A percentile compares a stretch with the other conserved stretches of the same genome.
Conservation (phyloP, 202 grass and related monocot genomes). For the Bolboschoenoplectus hybrid region DNA sequence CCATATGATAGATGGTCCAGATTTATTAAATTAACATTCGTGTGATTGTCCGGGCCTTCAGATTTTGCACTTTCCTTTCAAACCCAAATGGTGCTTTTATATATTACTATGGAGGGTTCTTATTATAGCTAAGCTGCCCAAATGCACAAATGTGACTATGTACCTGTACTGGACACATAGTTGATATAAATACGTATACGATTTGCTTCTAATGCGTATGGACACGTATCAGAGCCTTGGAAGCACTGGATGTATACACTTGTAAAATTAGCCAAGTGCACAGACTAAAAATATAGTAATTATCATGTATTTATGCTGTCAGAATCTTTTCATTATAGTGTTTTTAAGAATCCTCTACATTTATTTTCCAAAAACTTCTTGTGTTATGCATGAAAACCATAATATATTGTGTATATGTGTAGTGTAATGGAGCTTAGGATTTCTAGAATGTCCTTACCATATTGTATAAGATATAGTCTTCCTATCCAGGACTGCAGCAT, state of each 20-base stretch:
- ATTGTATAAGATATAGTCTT: constrained; percentile 4
- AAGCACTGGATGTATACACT: background rate
- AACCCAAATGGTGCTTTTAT: background rate
- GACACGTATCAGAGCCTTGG: background rate
- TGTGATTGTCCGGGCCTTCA: background rate
- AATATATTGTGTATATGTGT: background rate
- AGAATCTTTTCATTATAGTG: background rate
- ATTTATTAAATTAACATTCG: background rate
- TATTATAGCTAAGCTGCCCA: background rate
- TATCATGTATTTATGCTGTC: background rate
- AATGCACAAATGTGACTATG: background rate
- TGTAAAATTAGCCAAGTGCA: background rate
- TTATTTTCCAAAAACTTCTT: background rate
- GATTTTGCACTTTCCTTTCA: background rate
- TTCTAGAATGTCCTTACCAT: background rate
- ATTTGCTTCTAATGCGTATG: background rate
- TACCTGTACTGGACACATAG: background rate
- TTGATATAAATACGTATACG: background rate
- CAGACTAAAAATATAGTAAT: background rate
- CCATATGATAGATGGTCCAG: background rate
- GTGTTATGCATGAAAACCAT: background rate
- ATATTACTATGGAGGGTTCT: background rate
- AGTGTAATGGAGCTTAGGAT: background rate
- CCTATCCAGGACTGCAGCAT: background rate
- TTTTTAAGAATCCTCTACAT: background rate